A percentile compares a stretch with the other conserved stretches of the same genome.
These are phyloP conservation scores for Codiaeum variegatum DNA, from an alignment of 441 rosid species.

Conservation along the genomic window DNA sequence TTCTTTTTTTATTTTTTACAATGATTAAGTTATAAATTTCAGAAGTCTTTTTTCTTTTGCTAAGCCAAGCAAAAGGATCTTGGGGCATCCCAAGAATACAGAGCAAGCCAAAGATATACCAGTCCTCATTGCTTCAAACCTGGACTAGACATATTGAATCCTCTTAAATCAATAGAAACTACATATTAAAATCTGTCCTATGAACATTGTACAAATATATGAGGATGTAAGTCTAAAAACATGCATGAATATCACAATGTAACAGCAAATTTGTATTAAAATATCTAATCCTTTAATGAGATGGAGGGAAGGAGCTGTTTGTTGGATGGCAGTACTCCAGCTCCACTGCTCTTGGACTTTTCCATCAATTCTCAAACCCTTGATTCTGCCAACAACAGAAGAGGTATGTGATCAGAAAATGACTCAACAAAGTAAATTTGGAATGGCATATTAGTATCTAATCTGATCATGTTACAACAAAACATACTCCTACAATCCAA, in stretches of 20 bases:
- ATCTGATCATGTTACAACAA: neutral
- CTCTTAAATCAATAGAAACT: neutral
- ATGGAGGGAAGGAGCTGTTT: neutral
- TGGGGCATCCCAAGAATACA: neutral
- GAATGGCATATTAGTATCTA: neutral
- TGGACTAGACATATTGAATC: neutral
- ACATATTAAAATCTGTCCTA: neutral
- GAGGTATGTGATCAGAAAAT: neutral
- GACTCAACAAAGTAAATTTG: neutral
- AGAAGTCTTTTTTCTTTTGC: too few relatives aligned
- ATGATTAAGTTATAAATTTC: neutral
- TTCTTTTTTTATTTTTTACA: neutral
- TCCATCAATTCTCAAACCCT: constrained; percentile 24
- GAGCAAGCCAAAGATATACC: neutral
- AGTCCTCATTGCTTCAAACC: neutral
- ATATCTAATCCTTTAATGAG: neutral
- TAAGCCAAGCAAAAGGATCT: neutral
- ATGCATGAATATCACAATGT: neutral
- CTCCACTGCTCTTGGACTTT: neutral
- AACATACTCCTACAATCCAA: neutral
- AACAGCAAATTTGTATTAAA: neutral
- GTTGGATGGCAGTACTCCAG: constrained; percentile 7
- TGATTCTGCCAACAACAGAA: constrained; percentile 28
- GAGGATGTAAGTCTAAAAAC: too few relatives aligned
- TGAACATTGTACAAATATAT: neutral